Conservation (phyloP, 2,329 filamentous ascomycete species). For the Stachybotrys elegans region DNA sequence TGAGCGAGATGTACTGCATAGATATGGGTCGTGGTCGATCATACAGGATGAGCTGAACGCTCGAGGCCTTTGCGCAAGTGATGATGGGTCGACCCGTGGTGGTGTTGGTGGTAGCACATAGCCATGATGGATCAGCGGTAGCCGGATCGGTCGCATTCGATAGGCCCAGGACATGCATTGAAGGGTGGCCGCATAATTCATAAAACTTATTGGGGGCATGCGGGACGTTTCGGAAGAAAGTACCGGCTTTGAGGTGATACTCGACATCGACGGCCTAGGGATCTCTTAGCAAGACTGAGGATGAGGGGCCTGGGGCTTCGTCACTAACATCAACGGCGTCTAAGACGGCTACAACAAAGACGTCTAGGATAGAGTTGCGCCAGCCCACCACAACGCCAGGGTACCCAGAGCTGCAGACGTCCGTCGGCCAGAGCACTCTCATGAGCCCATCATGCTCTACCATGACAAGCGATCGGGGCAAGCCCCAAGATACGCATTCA, state of each 20-base stretch:
- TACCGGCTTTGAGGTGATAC: slow-evolving; percentile 76
- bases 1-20: slow-evolving; percentile 95
- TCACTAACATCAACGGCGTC: slow-evolving; percentile 79
- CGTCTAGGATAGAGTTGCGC: slow-evolving; percentile 85
- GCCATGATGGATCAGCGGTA: slow-evolving; percentile 60
- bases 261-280: slow-evolving; percentile 72
- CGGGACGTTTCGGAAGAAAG: slow-evolving; percentile 75
- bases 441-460: slow-evolving; percentile 81
- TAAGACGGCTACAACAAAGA: slow-evolving; percentile 84
- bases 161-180: slow-evolving; percentile 80
- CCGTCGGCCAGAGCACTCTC: slow-evolving; percentile 97
- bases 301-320: not conserved
- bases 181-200: slow-evolving; percentile 74
- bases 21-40: slow-evolving; percentile 76
- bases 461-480: slow-evolving; percentile 46
- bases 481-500: slow-evolving; percentile 39
- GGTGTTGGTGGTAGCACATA: slow-evolving; percentile 54
- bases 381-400: slow-evolving; percentile 91
- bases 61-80: slow-evolving; percentile 64
- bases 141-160: slow-evolving; percentile 59
- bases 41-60: slow-evolving; percentile 84
- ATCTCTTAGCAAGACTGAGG: too few relatives aligned
- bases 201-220: slow-evolving; percentile 78
- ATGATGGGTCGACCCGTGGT: slow-evolving; percentile 61
- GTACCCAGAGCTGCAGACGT: slow-evolving; percentile 65